phyloP scores from a whole-genome alignment of 2,329 filamentous ascomycete genomes.

The Sclerotinia trifoliorum region DNA sequence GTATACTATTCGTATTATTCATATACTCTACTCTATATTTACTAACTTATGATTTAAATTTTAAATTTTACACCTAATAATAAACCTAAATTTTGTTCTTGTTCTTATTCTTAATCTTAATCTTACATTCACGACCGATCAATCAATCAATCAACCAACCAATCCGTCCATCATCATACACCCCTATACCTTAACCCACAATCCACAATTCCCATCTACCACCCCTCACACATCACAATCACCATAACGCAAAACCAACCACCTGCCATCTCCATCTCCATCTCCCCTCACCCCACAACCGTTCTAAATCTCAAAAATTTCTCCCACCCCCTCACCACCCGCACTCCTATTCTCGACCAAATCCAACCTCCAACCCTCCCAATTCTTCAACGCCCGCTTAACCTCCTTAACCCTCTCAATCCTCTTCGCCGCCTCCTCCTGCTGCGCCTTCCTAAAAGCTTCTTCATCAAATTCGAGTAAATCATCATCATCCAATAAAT shows the following conservation, averaged over 20 bases:
- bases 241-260: too few relatives aligned
- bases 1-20: too few relatives aligned
- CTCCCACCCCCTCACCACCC: slow-evolving; percentile 58
- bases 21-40: too few relatives aligned
- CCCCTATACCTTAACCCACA: not conserved
- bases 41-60: too few relatives aligned
- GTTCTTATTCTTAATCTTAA: too few relatives aligned
- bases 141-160: too few relatives aligned
- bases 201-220: not conserved
- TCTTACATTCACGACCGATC: too few relatives aligned
- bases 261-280: too few relatives aligned
- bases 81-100: too few relatives aligned
- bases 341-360: slow-evolving; percentile 53
- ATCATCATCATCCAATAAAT: slow-evolving; percentile 52
- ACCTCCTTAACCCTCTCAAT: slow-evolving; percentile 64
- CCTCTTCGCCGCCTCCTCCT: slow-evolving; percentile 58
- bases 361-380: slow-evolving; percentile 66
- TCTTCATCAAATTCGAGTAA: slow-evolving; percentile 65
- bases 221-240: too few relatives aligned
- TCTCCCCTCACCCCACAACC: too few relatives aligned
- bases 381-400: slow-evolving; percentile 62
- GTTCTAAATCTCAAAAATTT: slow-evolving; percentile 61
- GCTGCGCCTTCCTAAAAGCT: slow-evolving; percentile 60
- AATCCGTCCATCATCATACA: not conserved
- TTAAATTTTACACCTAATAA: too few relatives aligned